Conservation (phyloP, 768 basidiomycete species). For the Podaxis sp. region DNA sequence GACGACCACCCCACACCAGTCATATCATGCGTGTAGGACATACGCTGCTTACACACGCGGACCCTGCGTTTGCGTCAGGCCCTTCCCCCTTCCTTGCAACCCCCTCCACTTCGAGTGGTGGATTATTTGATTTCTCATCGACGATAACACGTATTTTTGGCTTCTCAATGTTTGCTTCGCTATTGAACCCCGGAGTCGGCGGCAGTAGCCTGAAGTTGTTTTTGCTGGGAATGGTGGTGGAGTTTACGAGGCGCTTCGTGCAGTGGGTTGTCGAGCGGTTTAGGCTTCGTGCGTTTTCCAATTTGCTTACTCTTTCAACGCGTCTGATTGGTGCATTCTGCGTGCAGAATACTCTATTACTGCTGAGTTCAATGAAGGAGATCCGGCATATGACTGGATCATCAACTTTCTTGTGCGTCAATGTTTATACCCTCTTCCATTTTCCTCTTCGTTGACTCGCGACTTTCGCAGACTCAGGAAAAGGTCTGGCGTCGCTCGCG, state of each 20-base stretch:
- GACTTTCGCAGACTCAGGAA: slow-evolving; percentile 30
- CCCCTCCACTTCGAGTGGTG: not conserved
- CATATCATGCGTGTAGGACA: not conserved
- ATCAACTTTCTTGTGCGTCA: slow-evolving; percentile 36
- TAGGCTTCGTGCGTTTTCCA: slow-evolving; percentile 29
- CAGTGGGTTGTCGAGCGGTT: slow-evolving; percentile 32
- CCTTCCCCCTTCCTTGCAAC: not conserved
- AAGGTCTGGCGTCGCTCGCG: slow-evolving; percentile 40
- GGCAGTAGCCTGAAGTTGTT: slow-evolving; percentile 26
- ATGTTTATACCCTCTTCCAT: not conserved
- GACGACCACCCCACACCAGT: not conserved
- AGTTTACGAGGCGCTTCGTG: slow-evolving; percentile 34
- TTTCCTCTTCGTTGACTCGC: not conserved
- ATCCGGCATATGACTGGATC: slow-evolving; percentile 48
- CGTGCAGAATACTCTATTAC: slow-evolving; percentile 37
- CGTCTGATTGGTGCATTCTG: not conserved
- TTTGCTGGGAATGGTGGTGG: slow-evolving; percentile 32
- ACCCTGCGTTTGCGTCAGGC: not conserved
- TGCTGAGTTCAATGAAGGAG: slow-evolving; percentile 41
- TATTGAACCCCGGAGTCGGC: slow-evolving; percentile 20
- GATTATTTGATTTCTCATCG: slow-evolving; percentile 8
- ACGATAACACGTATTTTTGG: slow-evolving; percentile 27
- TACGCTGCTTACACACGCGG: not conserved
- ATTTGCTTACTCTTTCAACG: not conserved
- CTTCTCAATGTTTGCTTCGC: slow-evolving; percentile 29